Evolutionary conservation across 495 filamentous ascomycete genomes (phyloP), one percentile per base, ranked within the genome.

Genomic region (Xylaria grammica): DNA sequence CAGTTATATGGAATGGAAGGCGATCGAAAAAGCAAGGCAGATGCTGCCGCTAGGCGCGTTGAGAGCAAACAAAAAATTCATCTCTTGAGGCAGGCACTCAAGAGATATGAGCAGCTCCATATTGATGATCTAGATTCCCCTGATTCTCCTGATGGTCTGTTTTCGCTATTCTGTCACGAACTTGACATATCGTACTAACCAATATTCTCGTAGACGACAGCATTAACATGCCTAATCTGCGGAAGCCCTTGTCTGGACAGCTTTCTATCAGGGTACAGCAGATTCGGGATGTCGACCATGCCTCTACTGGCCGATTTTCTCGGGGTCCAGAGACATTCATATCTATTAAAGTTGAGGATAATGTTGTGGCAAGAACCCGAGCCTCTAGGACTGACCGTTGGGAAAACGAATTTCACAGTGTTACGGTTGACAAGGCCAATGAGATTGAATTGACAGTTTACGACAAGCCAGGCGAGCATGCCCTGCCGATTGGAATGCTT

Each of bases 11-110:
- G 95, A 75, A 93, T 98, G 80, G 95, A 98, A 76, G 94, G 95
- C n/a, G 95, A 99, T 71, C 88, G 92, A 63, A 97, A 96, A 81
- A 97, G 93, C 78, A 91, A 88, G 69, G 86, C 90, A 55, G 95
- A 99, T 79, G 96, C 95, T 26, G 92, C 96, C 71, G 91, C 87
- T 34, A 87, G 89, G 72, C 86, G 91, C 40, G 88, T 97, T 62
- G 95, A 99, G 79, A 97, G 94, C 77, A 95, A 91, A 67, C 94
- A 98, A 77, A 99, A 99, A 78, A 97, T 99, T 10, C 91, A 97
- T 74, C 82, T 99, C 63, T 81, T 99, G 55, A 96, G 93, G 77
- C 94, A 97, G 78, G 93, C 95, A 42, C 82, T 98, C 68, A 97
- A 97, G 79, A 83, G 94, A 83, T 98, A 98, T 67, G 95, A 97